Conservation (phyloP, 2,329 filamentous ascomycete genomes). For the Sarocladium strictum region DNA sequence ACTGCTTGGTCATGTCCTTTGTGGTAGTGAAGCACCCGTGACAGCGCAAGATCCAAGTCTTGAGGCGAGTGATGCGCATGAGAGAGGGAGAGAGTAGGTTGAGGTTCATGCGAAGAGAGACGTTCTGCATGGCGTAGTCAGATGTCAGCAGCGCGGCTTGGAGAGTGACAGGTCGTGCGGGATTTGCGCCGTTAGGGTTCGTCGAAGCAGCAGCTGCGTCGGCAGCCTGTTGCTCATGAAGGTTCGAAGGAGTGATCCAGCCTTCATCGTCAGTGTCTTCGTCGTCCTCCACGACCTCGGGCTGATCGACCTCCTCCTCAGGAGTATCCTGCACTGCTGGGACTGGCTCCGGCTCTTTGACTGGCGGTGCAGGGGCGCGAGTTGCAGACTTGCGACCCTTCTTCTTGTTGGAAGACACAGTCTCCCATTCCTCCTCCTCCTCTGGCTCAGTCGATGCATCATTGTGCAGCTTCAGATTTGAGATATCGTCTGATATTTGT, state of each 20-base stretch:
- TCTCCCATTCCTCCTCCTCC: conserved; percentile 5
- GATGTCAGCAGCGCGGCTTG: conserved; percentile 89
- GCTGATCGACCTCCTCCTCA: conserved; percentile 14
- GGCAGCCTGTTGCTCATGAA: conserved; percentile 74
- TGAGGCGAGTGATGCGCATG: conserved; percentile 75
- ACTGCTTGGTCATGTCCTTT: conserved; percentile 81
- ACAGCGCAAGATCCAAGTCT: conserved; percentile 86
- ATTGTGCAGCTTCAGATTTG: not conserved
- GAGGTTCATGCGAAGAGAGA: conserved; percentile 89
- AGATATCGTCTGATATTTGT: not conserved
- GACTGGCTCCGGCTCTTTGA: conserved; percentile 7
- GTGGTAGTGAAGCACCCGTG: conserved; percentile 87
- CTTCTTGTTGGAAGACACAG: conserved; percentile 7
- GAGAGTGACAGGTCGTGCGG: conserved; percentile 52
- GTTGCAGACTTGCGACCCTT: not conserved
- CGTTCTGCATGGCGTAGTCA: conserved; percentile 98
- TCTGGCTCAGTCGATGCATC: not conserved
- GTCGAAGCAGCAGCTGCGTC: conserved; percentile 43
- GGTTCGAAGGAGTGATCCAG: conserved; percentile 93
- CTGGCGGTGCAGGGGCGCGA: not conserved
- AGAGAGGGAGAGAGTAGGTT: conserved; percentile 77
- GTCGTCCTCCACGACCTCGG: conserved; percentile 21
- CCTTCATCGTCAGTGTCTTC: conserved; percentile 54
- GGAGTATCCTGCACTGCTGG: not conserved
- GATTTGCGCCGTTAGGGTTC: conserved; percentile 27